Conservation (phyloP, 2,329 filamentous ascomycete species). For the Verticillium longisporum region DNA sequence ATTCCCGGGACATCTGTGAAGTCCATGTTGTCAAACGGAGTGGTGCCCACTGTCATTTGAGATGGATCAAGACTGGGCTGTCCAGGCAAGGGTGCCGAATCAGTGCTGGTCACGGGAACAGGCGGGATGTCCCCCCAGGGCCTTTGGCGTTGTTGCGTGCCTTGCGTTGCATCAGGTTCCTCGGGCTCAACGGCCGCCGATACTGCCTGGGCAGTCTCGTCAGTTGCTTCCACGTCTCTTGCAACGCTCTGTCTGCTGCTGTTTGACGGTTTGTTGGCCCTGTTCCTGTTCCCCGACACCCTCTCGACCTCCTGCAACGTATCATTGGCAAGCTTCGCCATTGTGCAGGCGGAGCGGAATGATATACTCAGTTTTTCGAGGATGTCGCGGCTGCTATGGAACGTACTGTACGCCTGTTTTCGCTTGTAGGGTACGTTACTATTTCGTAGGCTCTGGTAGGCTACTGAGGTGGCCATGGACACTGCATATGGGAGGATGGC, state of each 20-base stretch:
- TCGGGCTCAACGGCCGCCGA: background rate
- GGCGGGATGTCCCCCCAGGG: background rate
- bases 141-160: background rate
- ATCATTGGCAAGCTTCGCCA: slow-evolving; percentile 12
- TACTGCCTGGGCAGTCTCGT: background rate
- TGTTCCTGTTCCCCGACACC: slow-evolving; percentile 1
- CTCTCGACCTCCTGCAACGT: slow-evolving; percentile 12
- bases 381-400: slow-evolving; percentile 13
- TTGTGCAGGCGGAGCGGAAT: slow-evolving; percentile 11
- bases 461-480: slow-evolving; percentile 15
- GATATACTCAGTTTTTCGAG: slow-evolving; percentile 12
- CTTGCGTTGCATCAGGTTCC: background rate
- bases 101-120: background rate
- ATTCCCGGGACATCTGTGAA: slow-evolving; percentile 3
- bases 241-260: background rate
- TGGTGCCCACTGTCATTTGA: background rate
- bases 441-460: slow-evolving; percentile 15
- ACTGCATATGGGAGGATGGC: slow-evolving; percentile 15
- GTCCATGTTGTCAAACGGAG: background rate
- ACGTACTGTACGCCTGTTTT: slow-evolving; percentile 9
- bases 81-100: background rate
- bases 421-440: slow-evolving; percentile 13
- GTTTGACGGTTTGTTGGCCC: background rate
- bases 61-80: background rate
- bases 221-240: background rate